Conservation (phyloP, 2,329 filamentous ascomycete genomes). For the Microascus cirrosus region DNA sequence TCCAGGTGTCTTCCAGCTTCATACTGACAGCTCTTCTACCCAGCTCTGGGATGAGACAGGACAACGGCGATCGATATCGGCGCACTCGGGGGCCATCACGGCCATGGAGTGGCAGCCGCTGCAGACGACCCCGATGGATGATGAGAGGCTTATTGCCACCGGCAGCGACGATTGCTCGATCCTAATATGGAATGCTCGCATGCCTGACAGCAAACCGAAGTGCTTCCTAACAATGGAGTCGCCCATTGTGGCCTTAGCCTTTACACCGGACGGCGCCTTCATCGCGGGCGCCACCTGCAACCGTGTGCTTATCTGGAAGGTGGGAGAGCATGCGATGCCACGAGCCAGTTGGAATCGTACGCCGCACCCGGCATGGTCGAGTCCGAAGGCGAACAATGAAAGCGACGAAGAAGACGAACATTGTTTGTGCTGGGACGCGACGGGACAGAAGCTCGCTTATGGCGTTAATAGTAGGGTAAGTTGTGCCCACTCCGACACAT, state of each 20-base stretch:
- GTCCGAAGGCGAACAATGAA: conserved; percentile 39
- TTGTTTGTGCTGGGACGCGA: conserved; percentile 50
- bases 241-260: conserved; percentile 46
- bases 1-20: not conserved
- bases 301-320: conserved; percentile 53
- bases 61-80: conserved; percentile 42
- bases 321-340: conserved; percentile 45
- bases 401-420: conserved; percentile 49
- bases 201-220: conserved; percentile 41
- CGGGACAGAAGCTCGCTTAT: conserved; percentile 51
- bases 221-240: conserved; percentile 50
- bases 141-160: conserved; percentile 48
- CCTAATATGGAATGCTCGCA: conserved; percentile 49
- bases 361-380: conserved; percentile 46
- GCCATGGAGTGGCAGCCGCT: conserved; percentile 51
- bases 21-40: conserved; percentile 3
- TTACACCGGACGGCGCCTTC: conserved; percentile 52
- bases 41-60: conserved; percentile 46
- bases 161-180: conserved; percentile 53
- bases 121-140: conserved; percentile 18
- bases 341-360: conserved; percentile 48
- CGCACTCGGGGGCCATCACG: conserved; percentile 47
- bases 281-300: conserved; percentile 50
- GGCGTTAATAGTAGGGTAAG: conserved; percentile 51
- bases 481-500: conserved; percentile 10